Percentiles rank a stretch among this genome's conserved stretches.
Conservation (phyloP, 2,329 filamentous ascomycete species). For the Rutstroemia sp. region DNA sequence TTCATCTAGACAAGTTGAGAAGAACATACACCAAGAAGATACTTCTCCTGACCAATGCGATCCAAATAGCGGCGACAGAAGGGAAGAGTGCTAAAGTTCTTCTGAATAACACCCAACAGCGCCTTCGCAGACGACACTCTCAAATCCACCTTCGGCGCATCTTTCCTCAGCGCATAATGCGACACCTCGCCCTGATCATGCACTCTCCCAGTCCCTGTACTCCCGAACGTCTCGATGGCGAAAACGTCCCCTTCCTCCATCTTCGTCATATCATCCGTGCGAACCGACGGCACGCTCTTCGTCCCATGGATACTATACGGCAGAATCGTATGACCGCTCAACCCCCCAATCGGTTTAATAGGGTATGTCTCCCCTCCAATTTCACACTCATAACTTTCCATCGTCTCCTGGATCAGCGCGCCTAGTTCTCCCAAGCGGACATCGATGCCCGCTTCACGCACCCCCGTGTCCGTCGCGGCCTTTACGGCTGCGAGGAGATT, state of each 20-base stretch:
- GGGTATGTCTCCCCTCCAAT: conserved; percentile 45
- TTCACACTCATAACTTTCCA: conserved; percentile 55
- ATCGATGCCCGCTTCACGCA: conserved; percentile 87
- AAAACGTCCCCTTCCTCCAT: conserved; percentile 98
- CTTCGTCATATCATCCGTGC: conserved; percentile 79
- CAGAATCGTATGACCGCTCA: conserved; percentile 73
- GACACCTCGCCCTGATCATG: conserved; percentile 74
- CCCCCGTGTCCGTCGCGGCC: conserved; percentile 65
- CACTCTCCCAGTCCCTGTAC: conserved; percentile 83
- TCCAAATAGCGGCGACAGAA: conserved; percentile 90
- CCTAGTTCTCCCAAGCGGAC: conserved; percentile 67
- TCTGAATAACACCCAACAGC: conserved; percentile 81
- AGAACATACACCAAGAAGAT: conserved; percentile 69
- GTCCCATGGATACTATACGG: conserved; percentile 86
- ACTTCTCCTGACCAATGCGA: conserved; percentile 89
- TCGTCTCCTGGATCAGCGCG: conserved; percentile 51
- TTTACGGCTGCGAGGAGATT: conserved; percentile 59
- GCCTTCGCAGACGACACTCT: conserved; percentile 77
- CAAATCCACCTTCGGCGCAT: conserved; percentile 69
- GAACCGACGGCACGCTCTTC: conserved; percentile 92
- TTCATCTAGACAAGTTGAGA: neutral
- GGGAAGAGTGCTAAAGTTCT: conserved; percentile 90
- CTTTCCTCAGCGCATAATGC: conserved; percentile 71
- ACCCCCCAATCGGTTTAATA: conserved; percentile 46
- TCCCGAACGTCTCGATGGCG: conserved; percentile 93